Conservation (phyloP, 2,329 filamentous ascomycete species). For the Aspergillus terreus region DNA sequence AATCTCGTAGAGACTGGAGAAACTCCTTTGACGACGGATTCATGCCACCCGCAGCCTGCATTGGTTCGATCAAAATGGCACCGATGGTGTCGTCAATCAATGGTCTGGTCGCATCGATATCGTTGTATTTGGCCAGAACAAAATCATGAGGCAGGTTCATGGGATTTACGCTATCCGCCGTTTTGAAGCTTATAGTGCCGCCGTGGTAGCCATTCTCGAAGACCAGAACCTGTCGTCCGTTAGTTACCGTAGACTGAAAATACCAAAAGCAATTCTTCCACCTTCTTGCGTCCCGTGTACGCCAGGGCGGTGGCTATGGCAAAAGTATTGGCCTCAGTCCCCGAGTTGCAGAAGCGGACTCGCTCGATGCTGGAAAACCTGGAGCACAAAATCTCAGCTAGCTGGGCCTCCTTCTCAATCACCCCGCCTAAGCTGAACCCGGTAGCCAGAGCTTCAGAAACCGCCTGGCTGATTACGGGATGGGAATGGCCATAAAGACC, state of each 20-base stretch:
- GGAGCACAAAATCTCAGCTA: slow-evolving; percentile 50
- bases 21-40: slow-evolving; percentile 52
- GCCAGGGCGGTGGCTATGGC: slow-evolving; percentile 54
- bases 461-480: slow-evolving; percentile 48
- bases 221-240: slow-evolving; percentile 40
- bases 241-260: not conserved
- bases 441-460: slow-evolving; percentile 43
- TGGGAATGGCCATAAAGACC: slow-evolving; percentile 65
- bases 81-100: slow-evolving; percentile 49
- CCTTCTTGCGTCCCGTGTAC: slow-evolving; percentile 44
- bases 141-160: slow-evolving; percentile 54
- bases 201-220: slow-evolving; percentile 55
- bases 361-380: slow-evolving; percentile 53
- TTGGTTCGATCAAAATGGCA: slow-evolving; percentile 62
- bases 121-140: slow-evolving; percentile 61
- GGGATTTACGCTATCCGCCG: slow-evolving; percentile 13
- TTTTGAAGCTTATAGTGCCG: slow-evolving; percentile 48
- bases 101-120: slow-evolving; percentile 44
- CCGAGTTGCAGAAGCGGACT: slow-evolving; percentile 62
- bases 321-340: slow-evolving; percentile 63
- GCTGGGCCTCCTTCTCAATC: slow-evolving; percentile 49
- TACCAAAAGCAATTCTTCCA: not conserved
- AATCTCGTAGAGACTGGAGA: slow-evolving; percentile 47
- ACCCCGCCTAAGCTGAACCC: slow-evolving; percentile 57
- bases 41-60: slow-evolving; percentile 63